These are phyloP conservation scores for Boletus sp. DNA, from an alignment of 768 basidiomycete genomes.

Conservation along the genomic window DNA sequence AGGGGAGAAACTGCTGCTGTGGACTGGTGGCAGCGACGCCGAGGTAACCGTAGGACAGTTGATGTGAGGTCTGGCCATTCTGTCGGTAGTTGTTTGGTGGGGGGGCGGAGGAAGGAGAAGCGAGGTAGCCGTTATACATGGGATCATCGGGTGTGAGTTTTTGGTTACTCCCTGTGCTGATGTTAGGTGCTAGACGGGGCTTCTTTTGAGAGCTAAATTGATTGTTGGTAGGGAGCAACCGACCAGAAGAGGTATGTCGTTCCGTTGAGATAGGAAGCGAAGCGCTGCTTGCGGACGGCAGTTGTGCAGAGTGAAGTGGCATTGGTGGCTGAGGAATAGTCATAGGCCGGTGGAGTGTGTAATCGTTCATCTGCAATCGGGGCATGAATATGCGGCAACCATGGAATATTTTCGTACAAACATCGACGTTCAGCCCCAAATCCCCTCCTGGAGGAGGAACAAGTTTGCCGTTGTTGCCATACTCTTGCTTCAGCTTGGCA, in stretches of 20 bases:
- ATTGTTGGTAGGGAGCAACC: constrained; percentile 29
- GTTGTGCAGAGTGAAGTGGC: constrained; percentile 28
- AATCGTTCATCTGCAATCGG: constrained; percentile 26
- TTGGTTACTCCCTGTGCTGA: constrained; percentile 19
- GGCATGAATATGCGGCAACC: not conserved
- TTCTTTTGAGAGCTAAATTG: constrained; percentile 28
- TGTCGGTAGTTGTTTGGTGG: constrained; percentile 28
- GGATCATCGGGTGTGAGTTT: constrained; percentile 30
- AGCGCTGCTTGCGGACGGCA: constrained; percentile 17
- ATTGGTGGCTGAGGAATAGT: constrained; percentile 35
- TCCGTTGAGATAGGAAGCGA: constrained; percentile 36
- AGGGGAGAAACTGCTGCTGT: constrained; percentile 24
- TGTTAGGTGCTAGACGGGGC: constrained; percentile 28
- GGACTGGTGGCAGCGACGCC: constrained; percentile 15
- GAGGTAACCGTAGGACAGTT: constrained; percentile 25
- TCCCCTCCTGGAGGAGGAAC: constrained; percentile 17
- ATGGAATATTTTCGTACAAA: constrained; percentile 9
- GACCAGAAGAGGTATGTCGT: constrained; percentile 33
- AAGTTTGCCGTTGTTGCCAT: constrained; percentile 20
- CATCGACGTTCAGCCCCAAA: constrained; percentile 24
- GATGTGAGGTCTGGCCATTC: constrained; percentile 30
- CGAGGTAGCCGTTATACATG: constrained; percentile 31
- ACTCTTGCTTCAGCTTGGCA: constrained; percentile 32
- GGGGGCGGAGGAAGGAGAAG: constrained; percentile 31
- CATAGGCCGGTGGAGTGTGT: constrained; percentile 30